Conservation (phyloP, 106 monocot genomes). For the Dioscorea alata region DNA sequence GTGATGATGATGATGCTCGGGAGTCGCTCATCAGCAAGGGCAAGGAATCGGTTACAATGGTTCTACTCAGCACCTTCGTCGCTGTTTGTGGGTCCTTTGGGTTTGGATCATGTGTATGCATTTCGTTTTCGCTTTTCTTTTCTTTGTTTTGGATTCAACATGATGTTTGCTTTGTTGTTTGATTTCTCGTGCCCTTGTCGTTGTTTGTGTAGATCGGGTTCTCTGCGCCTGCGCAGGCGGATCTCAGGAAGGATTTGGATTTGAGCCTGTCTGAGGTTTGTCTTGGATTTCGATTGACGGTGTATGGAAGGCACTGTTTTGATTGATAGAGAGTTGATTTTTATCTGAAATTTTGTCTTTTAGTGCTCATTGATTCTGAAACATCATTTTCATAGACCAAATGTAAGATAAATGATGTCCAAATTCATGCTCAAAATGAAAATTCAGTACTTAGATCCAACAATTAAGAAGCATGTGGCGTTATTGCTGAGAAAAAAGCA, state of each 20-base stretch:
- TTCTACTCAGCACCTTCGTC: slow-evolving; percentile 44
- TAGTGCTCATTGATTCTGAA: too few species aligned
- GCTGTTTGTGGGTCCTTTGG: slow-evolving; percentile 60
- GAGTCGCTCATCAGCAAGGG: not conserved
- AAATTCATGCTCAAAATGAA: too few species aligned
- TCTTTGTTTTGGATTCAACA: too few species aligned
- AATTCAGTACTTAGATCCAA: too few species aligned
- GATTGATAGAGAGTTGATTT: too few species aligned
- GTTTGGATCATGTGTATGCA: slow-evolving; percentile 53
- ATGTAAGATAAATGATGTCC: too few species aligned
- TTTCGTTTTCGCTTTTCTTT: too few species aligned
- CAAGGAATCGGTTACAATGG: slow-evolving; percentile 27
- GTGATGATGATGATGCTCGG: not conserved
- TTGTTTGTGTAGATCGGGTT: slow-evolving; percentile 33
- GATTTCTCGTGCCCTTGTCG: too few species aligned
- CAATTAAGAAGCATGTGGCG: too few species aligned
- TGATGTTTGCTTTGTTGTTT: not conserved
- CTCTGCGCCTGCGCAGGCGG: slow-evolving; percentile 50
- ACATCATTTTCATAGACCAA: too few species aligned
- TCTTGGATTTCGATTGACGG: too few species aligned
- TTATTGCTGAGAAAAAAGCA: not conserved
- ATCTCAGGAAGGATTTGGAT: slow-evolving; percentile 40
- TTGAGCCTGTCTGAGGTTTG: slow-evolving; percentile 52
- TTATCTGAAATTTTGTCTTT: too few species aligned
- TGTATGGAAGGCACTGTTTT: not conserved